Percentiles rank a stretch among this genome's conserved stretches.
Evolutionary conservation across 1,284 basidiomycete genomes (phyloP).

Genomic region (Rhodotorula mucilaginosa): DNA sequence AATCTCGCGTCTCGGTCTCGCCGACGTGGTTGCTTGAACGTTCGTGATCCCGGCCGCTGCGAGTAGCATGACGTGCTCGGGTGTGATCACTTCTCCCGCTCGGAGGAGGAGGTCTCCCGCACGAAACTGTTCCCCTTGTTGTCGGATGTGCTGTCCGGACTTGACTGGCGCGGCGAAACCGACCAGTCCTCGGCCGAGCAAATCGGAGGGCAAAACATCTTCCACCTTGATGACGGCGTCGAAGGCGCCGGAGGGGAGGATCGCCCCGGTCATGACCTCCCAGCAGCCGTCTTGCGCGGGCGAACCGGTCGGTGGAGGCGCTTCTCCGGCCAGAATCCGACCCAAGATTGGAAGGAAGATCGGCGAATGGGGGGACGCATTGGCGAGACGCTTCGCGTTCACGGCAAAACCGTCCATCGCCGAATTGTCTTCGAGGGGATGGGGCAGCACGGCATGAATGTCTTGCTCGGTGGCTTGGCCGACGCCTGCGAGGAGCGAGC

Average conservation of each 20-base stretch:
- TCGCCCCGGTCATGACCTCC: conserved; percentile 19
- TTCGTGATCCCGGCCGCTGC: neutral
- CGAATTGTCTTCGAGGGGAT: conserved; percentile 15
- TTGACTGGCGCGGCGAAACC: neutral
- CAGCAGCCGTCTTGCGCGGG: neutral
- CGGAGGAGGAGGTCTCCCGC: neutral
- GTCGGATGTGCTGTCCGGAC: neutral
- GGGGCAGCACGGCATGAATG: neutral
- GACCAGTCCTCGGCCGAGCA: neutral
- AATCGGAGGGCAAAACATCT: neutral
- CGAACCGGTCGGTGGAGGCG: neutral
- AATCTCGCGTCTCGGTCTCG: neutral
- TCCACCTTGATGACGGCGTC: conserved; percentile 22
- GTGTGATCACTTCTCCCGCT: conserved; percentile 2
- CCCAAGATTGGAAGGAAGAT: conserved; percentile 7
- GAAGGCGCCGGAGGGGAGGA: conserved; percentile 1
- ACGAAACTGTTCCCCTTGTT: conserved; percentile 10
- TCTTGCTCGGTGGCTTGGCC: neutral
- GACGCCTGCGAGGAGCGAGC: neutral
- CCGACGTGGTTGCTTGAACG: neutral
- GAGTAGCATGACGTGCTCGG: conserved; percentile 13
- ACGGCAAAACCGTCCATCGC: conserved; percentile 21
- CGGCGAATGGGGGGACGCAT: neutral
- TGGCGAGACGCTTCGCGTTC: neutral
- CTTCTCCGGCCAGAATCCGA: conserved; percentile 7